phyloP scores from a whole-genome alignment of 2,329 filamentous ascomycete species.

The Fusarium praegraminearum region DNA sequence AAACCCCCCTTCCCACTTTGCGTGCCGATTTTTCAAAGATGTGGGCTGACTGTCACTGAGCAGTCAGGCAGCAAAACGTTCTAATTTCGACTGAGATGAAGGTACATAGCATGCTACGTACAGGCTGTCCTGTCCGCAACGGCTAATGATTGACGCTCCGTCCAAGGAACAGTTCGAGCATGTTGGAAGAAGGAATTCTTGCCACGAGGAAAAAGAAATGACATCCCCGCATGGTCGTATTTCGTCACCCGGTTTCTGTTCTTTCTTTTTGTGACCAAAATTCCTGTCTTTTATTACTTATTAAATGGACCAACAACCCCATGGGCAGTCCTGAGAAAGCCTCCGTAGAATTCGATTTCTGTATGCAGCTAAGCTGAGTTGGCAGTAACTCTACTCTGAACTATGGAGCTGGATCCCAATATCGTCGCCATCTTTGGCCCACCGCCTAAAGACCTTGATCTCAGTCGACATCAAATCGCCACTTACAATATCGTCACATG shows the following conservation, averaged over 20 bases:
- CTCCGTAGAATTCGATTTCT: neutral
- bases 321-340: neutral
- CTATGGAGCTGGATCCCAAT: constrained; percentile 9
- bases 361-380: neutral
- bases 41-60: constrained; percentile 20
- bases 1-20: neutral
- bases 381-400: neutral
- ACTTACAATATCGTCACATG: constrained; percentile 12
- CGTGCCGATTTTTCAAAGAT: neutral
- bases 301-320: constrained; percentile 1
- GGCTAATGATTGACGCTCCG: neutral
- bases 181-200: neutral
- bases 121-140: neutral
- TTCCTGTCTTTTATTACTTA: neutral
- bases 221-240: neutral
- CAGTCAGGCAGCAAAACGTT: neutral
- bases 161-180: neutral
- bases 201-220: neutral
- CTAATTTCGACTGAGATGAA: neutral
- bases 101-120: neutral
- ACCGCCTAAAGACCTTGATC: constrained; percentile 9
- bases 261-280: neutral
- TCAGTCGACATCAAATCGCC: neutral
- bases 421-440: constrained; percentile 24
- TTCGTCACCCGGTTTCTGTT: neutral